phyloP scores from a whole-genome alignment of 306 rosid genomes.

The Quercus suber region DNA sequence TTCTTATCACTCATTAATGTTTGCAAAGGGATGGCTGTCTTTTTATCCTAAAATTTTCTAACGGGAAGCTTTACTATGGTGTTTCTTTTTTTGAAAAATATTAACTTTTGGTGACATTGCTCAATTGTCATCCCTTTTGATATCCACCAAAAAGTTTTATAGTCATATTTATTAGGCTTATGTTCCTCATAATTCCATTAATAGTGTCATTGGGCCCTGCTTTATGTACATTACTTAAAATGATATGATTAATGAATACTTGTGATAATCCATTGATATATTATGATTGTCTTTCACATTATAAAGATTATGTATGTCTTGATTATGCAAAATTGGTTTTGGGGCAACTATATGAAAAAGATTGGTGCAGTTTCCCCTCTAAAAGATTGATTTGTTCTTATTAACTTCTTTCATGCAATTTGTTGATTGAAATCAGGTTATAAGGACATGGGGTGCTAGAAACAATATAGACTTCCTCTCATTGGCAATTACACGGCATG shows the following conservation, averaged over 20 bases:
- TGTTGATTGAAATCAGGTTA: slow-evolving; percentile 45
- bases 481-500: slow-evolving; percentile 75
- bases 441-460: slow-evolving; percentile 82
- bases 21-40: neutral
- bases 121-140: slow-evolving; percentile 1
- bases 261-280: neutral
- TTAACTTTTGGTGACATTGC: neutral
- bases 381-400: neutral
- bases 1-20: neutral
- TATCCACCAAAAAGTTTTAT: neutral
- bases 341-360: neutral
- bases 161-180: neutral
- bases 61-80: neutral
- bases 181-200: neutral
- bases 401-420: neutral
- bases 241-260: neutral
- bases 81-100: neutral
- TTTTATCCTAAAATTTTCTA: neutral
- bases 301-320: neutral
- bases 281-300: neutral
- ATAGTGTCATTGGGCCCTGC: neutral
- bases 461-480: slow-evolving; percentile 91
- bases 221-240: neutral
- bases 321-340: neutral
- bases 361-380: neutral